Base-by-base conservation (phyloP, 2,329 filamentous ascomycete species). In the Chrysoporthe puriensis region DNA sequence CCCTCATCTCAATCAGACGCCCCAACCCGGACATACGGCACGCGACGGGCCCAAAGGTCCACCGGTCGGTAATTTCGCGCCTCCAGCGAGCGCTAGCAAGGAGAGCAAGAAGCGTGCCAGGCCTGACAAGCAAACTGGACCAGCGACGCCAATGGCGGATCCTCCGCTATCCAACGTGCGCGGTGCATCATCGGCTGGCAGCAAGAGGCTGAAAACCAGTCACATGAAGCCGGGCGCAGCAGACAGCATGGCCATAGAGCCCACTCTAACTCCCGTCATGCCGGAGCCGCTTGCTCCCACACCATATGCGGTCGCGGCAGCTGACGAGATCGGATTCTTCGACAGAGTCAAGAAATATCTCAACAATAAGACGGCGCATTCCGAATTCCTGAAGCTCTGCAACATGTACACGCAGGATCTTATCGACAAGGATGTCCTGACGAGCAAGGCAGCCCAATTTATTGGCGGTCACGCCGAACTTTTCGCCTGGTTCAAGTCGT, bases 261-360 rank as follows among this genome's bases (percentile, higher is more conserved):
- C 96, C 0, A 97, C 93, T 0, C 82, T 99, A 59, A 94, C 95
- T 1, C 96, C 96, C 1, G 88, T 93, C 61, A 88, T 97, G 72
- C 96, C 96, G 1, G 92, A 95, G 76, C 94, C 96, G 2, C 86
- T 98, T 43, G 89, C 91, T 16, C 94, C 94, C 0, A 90, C 89
- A 0, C 87, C 90, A 0, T 88, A 90, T 1, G 84, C 90, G 9
- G 89, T 89, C n/a, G 91, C 93, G 1, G 91, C 87, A 34, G 86
- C 90, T 64, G 95, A 98, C 67, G 95, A 98, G 76, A 85, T 98
- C 63, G 89, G 89, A 1, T 98, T 98, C 80, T 99, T 99, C 74
- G 96, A 99, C 70, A 90, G 94, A 8, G 94, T 96, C 21, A 98
- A 97, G 85, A 99, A 99, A 79, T 95, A 91, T 74, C 93, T 99